Percentiles rank a stretch among this genome's conserved stretches.
Conservation (phyloP, 805 yeast genomes). For the Saccharomycopsis oosterbeekiorum region DNA sequence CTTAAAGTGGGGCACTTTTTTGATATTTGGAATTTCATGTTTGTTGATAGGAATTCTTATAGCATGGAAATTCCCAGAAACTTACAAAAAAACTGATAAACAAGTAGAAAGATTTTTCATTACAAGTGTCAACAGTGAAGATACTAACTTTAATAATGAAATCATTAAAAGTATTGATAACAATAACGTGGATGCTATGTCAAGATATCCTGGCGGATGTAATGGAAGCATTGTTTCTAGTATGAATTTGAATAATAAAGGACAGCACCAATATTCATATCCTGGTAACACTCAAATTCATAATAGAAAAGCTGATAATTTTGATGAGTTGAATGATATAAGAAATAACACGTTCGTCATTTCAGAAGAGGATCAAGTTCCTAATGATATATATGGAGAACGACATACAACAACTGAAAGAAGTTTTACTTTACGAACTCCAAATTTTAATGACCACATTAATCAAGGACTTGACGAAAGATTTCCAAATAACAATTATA, state of each 20-base stretch:
- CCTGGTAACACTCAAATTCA: neutral
- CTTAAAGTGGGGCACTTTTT: conserved; percentile 33
- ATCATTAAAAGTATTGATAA: neutral
- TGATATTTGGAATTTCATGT: conserved; percentile 29
- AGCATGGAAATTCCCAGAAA: conserved; percentile 35
- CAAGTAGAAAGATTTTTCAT: conserved; percentile 22
- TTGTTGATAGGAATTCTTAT: conserved; percentile 26
- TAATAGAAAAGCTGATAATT: neutral
- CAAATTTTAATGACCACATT: too few species aligned
- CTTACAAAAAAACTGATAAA: conserved; percentile 25
- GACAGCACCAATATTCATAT: neutral
- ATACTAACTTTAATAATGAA: neutral
- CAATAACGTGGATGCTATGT: neutral
- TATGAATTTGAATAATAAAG: neutral
- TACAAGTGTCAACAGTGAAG: conserved; percentile 12
- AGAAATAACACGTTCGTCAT: neutral
- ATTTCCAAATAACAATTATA: too few species aligned
- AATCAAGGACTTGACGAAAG: too few species aligned
- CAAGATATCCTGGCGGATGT: neutral
- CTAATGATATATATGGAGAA: neutral
- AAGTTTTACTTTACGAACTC: too few species aligned
- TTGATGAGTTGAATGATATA: neutral
- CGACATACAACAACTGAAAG: neutral
- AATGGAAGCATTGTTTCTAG: neutral
- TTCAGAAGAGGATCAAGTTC: neutral